Evolutionary conservation across 2,329 filamentous ascomycete genomes (phyloP).

Genomic region (Xylaria multiplex): DNA sequence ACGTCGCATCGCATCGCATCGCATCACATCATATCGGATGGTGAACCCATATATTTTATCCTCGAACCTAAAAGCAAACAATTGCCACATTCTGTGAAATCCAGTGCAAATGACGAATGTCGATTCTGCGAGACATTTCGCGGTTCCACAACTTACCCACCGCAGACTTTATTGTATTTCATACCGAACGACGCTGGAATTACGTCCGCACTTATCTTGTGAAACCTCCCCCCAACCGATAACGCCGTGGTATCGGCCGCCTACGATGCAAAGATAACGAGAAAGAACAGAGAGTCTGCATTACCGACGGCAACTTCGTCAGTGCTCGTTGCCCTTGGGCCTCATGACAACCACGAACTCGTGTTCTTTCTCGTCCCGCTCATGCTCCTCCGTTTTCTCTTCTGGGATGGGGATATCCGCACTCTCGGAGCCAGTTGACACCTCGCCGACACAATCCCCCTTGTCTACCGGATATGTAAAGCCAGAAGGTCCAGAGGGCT

Average conservation of each 20-base stretch:
- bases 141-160: too few relatives aligned
- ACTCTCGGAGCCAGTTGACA: neutral
- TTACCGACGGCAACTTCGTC: neutral
- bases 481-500: too few relatives aligned
- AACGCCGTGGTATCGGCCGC: neutral
- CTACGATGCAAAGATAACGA: neutral
- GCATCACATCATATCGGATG: neutral
- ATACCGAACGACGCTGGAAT: too few relatives aligned
- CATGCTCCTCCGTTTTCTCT: conserved; percentile 8
- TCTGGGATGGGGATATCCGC: neutral
- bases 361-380: neutral
- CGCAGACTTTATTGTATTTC: neutral
- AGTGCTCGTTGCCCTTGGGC: conserved; percentile 7
- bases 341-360: conserved; percentile 24
- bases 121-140: neutral
- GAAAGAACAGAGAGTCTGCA: neutral
- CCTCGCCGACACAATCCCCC: too few relatives aligned
- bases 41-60: neutral
- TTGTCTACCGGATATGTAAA: too few relatives aligned
- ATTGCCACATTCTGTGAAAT: neutral
- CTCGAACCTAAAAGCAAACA: neutral
- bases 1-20: too few relatives aligned
- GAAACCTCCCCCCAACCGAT: neutral
- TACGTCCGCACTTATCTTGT: too few relatives aligned
- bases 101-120: neutral